These are phyloP conservation scores for Piloderma croceum DNA, from an alignment of 768 basidiomycete species.

Conservation along the genomic window DNA sequence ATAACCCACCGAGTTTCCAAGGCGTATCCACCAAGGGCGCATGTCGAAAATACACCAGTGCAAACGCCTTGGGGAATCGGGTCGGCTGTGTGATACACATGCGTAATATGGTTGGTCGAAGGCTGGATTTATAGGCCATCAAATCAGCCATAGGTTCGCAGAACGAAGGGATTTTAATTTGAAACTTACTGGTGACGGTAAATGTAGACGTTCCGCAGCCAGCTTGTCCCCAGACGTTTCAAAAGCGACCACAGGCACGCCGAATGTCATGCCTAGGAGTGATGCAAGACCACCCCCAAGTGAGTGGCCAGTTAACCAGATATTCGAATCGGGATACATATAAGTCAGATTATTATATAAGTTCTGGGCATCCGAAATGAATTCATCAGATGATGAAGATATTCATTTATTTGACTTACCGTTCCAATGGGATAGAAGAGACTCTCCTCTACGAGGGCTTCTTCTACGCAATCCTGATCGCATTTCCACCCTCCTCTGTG, in stretches of 20 bases:
- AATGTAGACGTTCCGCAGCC: constrained; percentile 73
- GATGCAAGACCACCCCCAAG: constrained; percentile 71
- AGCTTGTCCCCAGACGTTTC: constrained; percentile 86
- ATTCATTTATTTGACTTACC: constrained; percentile 39
- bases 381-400: neutral
- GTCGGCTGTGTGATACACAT: constrained; percentile 92
- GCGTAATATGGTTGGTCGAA: constrained; percentile 74
- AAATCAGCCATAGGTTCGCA: neutral
- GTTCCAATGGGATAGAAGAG: constrained; percentile 89
- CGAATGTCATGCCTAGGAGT: constrained; percentile 84
- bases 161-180: neutral
- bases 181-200: constrained; percentile 72
- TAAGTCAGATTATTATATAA: constrained; percentile 91
- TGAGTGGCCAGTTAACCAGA: constrained; percentile 83
- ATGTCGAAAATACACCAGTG: constrained; percentile 74
- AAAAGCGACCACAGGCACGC: constrained; percentile 80
- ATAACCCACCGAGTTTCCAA: constrained; percentile 62
- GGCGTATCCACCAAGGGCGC: constrained; percentile 85
- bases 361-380: constrained; percentile 45
- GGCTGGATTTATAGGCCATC: constrained; percentile 37
- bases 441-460: constrained; percentile 68
- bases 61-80: constrained; percentile 90
- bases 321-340: constrained; percentile 84
- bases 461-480: constrained; percentile 71
- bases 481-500: constrained; percentile 78